These are phyloP conservation scores for Detonula confervacea DNA, from an alignment of 352 stramenopile genomes.

Conservation along the genomic window DNA sequence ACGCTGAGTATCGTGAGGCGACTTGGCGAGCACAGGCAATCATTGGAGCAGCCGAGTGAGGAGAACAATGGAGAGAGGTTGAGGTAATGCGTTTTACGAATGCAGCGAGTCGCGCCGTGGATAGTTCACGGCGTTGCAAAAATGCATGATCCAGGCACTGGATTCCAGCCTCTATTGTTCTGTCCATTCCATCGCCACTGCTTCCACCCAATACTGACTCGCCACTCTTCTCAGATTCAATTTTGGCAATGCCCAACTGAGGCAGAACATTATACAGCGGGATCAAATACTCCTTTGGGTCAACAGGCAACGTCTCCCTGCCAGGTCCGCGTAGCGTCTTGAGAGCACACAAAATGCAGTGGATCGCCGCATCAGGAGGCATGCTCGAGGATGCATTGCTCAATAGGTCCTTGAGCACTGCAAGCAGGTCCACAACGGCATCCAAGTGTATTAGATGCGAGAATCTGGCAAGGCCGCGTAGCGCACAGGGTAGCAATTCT, in stretches of 20 bases:
- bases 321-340: conserved; percentile 92
- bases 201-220: conserved; percentile 1
- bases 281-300: conserved; percentile 95
- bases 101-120: conserved; percentile 91
- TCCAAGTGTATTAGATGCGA: conserved; percentile 98
- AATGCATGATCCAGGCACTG: conserved; percentile 93
- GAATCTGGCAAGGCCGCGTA: conserved; percentile 94
- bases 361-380: conserved; percentile 79
- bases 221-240: conserved; percentile 8
- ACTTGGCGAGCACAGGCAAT: conserved; percentile 90
- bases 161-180: conserved; percentile 73
- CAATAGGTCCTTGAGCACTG: conserved; percentile 93
- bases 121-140: conserved; percentile 93
- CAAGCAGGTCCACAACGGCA: conserved; percentile 95
- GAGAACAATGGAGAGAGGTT: conserved; percentile 88
- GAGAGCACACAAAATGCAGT: conserved; percentile 92
- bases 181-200: conserved; percentile 67
- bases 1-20: conserved; percentile 90
- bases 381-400: conserved; percentile 83
- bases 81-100: conserved; percentile 94
- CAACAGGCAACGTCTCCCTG: conserved; percentile 92
- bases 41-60: conserved; percentile 88
- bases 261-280: conserved; percentile 91
- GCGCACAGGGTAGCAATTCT: conserved; percentile 90
- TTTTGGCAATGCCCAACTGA: conserved; percentile 16